Conservation (phyloP, 1,139 yeast genomes). For the Diutina ranongensis region DNA sequence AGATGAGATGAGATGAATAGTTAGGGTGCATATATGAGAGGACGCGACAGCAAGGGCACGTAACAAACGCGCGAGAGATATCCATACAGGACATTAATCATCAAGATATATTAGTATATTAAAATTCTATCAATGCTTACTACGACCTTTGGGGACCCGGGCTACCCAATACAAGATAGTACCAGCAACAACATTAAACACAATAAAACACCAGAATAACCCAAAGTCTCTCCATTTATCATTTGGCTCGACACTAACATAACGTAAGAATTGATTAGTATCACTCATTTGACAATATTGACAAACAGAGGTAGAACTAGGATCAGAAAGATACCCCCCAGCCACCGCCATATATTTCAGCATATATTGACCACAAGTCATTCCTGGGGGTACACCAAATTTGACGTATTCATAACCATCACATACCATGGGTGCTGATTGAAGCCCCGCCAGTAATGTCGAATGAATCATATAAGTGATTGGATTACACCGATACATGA, state of each 20-base stretch:
- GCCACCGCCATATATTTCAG: slow-evolving; percentile 12
- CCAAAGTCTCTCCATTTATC: slow-evolving; percentile 32
- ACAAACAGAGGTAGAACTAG: slow-evolving; percentile 26
- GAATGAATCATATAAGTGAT: slow-evolving; percentile 44
- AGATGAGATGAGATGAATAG: background rate
- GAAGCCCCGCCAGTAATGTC: slow-evolving; percentile 26
- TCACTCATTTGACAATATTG: slow-evolving; percentile 18
- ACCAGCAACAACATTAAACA: slow-evolving; percentile 14
- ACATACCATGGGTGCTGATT: slow-evolving; percentile 7
- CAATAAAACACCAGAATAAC: slow-evolving; percentile 37
- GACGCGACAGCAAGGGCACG: background rate
- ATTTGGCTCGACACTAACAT: slow-evolving; percentile 33
- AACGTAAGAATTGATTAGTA: slow-evolving; percentile 10
- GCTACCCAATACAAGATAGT: slow-evolving; percentile 17
- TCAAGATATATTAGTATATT: too few relatives aligned
- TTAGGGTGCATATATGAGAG: background rate
- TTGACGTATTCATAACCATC: slow-evolving; percentile 8
- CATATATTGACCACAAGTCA: slow-evolving; percentile 49
- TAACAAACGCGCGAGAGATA: background rate
- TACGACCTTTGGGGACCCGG: slow-evolving; percentile 19
- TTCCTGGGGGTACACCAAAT: slow-evolving; percentile 9
- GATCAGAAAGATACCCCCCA: slow-evolving; percentile 45
- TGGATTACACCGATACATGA: slow-evolving; percentile 45
- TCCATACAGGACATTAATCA: too few relatives aligned
- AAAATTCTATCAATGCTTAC: too few relatives aligned